phyloP scores from a whole-genome alignment of 1,284 basidiomycete species.

The Chondrostereum purpureum region DNA sequence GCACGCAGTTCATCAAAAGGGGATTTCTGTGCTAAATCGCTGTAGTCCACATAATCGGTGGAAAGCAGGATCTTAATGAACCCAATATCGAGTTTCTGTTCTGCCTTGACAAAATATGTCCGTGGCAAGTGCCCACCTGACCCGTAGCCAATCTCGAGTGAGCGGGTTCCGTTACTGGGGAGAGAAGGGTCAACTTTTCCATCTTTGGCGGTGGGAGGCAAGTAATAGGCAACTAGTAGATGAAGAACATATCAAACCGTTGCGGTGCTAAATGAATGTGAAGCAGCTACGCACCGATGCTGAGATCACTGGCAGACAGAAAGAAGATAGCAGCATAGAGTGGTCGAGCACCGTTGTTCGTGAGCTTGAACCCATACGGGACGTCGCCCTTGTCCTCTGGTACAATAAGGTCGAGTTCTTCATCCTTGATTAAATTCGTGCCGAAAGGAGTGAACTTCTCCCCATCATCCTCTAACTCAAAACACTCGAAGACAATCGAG shows the following conservation, averaged over 20 bases:
- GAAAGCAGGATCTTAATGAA: slow-evolving; percentile 15
- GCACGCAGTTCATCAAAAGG: no score
- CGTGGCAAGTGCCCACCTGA: slow-evolving; percentile 8
- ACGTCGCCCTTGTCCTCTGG: slow-evolving; percentile 1
- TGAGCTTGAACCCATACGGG: slow-evolving; percentile 15
- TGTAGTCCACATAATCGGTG: slow-evolving; percentile 10
- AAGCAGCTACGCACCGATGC: slow-evolving; percentile 10
- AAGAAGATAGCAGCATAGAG: slow-evolving; percentile 4
- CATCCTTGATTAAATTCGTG: slow-evolving; percentile 7
- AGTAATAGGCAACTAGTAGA: slow-evolving; percentile 7
- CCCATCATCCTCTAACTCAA: neutral
- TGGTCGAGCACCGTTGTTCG: slow-evolving; percentile 6
- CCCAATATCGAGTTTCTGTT: slow-evolving; percentile 13
- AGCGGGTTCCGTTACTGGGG: neutral
- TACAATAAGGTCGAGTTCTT: slow-evolving; percentile 10
- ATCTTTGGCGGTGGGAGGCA: neutral
- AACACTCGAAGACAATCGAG: neutral
- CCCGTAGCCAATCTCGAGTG: slow-evolving; percentile 13
- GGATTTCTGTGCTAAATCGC: slow-evolving; percentile 5
- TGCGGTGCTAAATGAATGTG: neutral
- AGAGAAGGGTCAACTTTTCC: slow-evolving; percentile 6
- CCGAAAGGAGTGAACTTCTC: no score
- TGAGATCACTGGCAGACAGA: slow-evolving; percentile 11
- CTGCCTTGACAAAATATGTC: slow-evolving; percentile 2
- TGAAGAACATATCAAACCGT: no score